These are phyloP conservation scores for Fusarium phyllophilum DNA, from an alignment of 2,329 filamentous ascomycete genomes.

Conservation along the genomic window DNA sequence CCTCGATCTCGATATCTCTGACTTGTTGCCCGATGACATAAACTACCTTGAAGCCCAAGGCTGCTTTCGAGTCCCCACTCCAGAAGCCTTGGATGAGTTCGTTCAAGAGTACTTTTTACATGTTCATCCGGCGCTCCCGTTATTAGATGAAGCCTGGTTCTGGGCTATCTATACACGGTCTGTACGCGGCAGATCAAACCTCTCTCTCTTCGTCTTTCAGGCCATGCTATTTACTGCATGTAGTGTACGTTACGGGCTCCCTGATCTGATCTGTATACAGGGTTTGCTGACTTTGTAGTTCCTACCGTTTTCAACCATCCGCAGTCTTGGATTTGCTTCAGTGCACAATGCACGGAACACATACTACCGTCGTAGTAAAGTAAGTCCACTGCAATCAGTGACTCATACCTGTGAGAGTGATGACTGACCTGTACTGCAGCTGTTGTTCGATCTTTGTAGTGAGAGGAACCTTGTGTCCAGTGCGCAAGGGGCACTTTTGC, in stretches of 20 bases:
- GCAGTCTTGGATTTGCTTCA: constrained; percentile 18
- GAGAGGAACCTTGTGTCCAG: constrained; percentile 8
- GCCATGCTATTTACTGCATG: constrained; percentile 28
- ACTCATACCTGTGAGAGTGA: too few species aligned
- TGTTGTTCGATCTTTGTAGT: constrained; percentile 20
- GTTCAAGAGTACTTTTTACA: background rate
- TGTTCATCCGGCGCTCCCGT: background rate
- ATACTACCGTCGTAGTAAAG: constrained; percentile 29
- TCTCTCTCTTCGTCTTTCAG: constrained; percentile 24
- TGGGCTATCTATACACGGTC: constrained; percentile 16
- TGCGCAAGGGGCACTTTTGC: constrained; percentile 14
- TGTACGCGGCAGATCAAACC: background rate
- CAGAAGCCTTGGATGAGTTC: constrained; percentile 7
- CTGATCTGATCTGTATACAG: too few species aligned
- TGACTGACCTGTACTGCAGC: background rate
- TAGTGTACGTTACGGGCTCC: constrained; percentile 1
- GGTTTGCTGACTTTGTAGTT: constrained; percentile 7
- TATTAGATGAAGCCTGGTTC: constrained; percentile 1
- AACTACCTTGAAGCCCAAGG: constrained; percentile 23
- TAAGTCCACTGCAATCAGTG: background rate
- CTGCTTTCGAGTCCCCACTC: constrained; percentile 22
- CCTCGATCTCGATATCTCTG: constrained; percentile 15
- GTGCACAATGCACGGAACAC: constrained; percentile 6
- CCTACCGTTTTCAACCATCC: constrained; percentile 1
- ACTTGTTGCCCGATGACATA: constrained; percentile 7